Conservation (phyloP, 768 basidiomycete genomes). For the Sporobolomyces roseus region DNA sequence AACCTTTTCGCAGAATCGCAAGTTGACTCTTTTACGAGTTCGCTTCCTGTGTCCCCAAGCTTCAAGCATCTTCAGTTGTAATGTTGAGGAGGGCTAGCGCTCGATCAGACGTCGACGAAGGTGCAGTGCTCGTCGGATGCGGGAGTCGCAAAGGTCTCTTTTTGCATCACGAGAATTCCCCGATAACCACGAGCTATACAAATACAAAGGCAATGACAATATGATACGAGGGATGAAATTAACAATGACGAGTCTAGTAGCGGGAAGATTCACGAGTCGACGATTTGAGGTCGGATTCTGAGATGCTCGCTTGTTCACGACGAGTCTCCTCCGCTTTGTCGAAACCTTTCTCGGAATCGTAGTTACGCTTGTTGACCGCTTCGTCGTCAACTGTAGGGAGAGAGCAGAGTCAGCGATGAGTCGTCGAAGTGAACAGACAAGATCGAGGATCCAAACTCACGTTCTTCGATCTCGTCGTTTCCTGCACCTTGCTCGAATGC, state of each 20-base stretch:
- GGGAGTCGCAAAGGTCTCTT: too few relatives aligned
- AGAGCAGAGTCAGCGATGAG: not conserved
- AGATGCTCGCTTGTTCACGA: slow-evolving; percentile 17
- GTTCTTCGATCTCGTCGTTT: slow-evolving; percentile 32
- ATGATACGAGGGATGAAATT: not conserved
- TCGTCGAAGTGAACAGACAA: not conserved
- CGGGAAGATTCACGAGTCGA: slow-evolving; percentile 7
- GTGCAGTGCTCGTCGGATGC: too few relatives aligned
- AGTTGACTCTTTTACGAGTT: too few relatives aligned
- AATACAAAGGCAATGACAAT: too few relatives aligned
- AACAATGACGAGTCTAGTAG: slow-evolving; percentile 4
- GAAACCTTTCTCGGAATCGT: slow-evolving; percentile 21
- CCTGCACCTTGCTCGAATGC: slow-evolving; percentile 72
- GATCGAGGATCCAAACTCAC: slow-evolving; percentile 1
- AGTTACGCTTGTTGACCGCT: not conserved
- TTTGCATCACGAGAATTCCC: too few relatives aligned
- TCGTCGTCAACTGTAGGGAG: slow-evolving; percentile 19
- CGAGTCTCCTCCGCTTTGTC: slow-evolving; percentile 13
- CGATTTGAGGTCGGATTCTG: slow-evolving; percentile 1
- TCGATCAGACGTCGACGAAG: too few relatives aligned
- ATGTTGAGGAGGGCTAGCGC: too few relatives aligned
- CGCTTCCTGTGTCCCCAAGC: too few relatives aligned
- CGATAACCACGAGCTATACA: too few relatives aligned
- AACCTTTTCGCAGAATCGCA: too few relatives aligned
- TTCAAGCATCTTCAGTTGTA: too few relatives aligned